Conservation (phyloP, 371 early-diverging fungal genomes). For the Mortierella sp. region DNA sequence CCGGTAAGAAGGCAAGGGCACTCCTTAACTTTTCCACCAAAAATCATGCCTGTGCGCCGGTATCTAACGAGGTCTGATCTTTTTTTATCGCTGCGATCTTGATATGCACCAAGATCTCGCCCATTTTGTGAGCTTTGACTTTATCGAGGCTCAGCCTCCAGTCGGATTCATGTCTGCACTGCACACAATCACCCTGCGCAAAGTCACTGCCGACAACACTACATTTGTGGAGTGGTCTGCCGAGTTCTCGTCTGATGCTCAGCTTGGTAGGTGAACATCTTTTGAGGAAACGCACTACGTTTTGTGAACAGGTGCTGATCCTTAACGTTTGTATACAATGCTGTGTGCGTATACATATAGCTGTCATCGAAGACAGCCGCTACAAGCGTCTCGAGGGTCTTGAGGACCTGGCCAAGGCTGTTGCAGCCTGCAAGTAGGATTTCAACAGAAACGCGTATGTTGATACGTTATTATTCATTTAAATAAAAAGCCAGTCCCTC, state of each 20-base stretch:
- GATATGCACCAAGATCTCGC: no score
- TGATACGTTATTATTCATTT: no score
- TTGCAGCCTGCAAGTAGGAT: conserved; percentile 3
- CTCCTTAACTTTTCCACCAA: no score
- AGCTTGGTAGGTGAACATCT: conserved; percentile 28
- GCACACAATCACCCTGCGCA: conserved; percentile 64
- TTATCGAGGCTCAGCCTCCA: conserved; percentile 68
- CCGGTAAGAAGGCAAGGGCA: conserved; percentile 7
- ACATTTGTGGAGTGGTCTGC: conserved; percentile 74
- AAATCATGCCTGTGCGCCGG: no score
- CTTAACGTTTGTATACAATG: no score
- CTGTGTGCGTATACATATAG: conserved; percentile 19
- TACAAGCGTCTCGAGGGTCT: conserved; percentile 78
- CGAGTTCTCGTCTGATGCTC: conserved; percentile 68
- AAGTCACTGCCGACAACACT: conserved; percentile 67
- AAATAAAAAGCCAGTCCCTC: neutral
- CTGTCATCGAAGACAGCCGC: conserved; percentile 68
- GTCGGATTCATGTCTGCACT: conserved; percentile 63
- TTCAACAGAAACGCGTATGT: no score
- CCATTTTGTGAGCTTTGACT: conserved; percentile 68
- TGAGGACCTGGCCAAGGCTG: conserved; percentile 62
- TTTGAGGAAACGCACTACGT: no score
- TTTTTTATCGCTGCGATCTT: no score
- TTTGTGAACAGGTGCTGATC: no score
- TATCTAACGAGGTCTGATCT: no score